A percentile compares a stretch with the other conserved stretches of the same genome.
Evolutionary conservation across 495 filamentous ascomycete genomes (phyloP).

Genomic region (Penicillium dipodomyicola): DNA sequence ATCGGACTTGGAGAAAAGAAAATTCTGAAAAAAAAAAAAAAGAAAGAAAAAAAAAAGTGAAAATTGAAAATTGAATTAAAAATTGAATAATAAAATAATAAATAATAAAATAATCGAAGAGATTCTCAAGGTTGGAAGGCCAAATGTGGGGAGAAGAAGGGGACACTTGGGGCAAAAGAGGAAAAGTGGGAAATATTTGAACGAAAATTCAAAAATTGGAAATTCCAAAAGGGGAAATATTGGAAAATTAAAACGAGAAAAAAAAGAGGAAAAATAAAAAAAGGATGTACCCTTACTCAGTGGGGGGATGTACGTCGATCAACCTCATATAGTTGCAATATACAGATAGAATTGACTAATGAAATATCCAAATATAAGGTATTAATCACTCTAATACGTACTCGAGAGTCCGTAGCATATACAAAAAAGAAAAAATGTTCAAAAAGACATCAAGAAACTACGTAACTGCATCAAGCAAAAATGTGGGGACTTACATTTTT

Average conservation of each 20-base stretch:
- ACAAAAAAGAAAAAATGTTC: not conserved
- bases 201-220: constrained; percentile 5
- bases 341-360: too few relatives aligned
- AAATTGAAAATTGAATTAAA: not conserved
- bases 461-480: constrained; percentile 2
- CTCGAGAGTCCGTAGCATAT: not conserved
- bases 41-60: too few relatives aligned
- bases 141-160: constrained; percentile 17
- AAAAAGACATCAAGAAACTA: not conserved
- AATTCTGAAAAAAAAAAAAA: constrained; percentile 16
- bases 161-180: constrained; percentile 14
- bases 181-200: constrained; percentile 5
- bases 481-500: constrained; percentile 25
- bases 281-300: not conserved
- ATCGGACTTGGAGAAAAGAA: constrained; percentile 32
- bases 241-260: constrained; percentile 19
- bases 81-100: constrained; percentile 18
- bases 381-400: not conserved
- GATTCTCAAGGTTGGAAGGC: not conserved
- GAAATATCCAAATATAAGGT: not conserved
- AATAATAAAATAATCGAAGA: constrained; percentile 12
- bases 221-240: constrained; percentile 11
- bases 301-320: constrained; percentile 1
- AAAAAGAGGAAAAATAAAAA: constrained; percentile 24
- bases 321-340: not conserved